Evolutionary conservation across 2,329 filamentous ascomycete genomes (phyloP).

Genomic region (Aspergillus intermedius): DNA sequence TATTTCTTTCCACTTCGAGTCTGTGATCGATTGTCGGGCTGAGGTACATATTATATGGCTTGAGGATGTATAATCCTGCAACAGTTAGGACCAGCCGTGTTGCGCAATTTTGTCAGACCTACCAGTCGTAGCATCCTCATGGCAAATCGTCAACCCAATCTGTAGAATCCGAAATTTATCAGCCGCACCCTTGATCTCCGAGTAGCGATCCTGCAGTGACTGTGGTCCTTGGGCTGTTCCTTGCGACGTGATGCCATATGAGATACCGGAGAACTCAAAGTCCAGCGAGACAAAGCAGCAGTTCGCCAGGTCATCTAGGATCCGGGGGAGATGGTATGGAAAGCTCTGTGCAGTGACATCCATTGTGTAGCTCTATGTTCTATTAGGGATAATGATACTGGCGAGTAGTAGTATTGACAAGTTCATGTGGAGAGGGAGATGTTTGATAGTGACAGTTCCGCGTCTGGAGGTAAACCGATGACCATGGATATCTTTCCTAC

Average conservation of each 20-base stretch:
- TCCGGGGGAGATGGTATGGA: constrained; percentile 45
- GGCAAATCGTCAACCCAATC: constrained; percentile 60
- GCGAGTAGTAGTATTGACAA: no score
- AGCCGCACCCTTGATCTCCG: constrained; percentile 54
- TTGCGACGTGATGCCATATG: constrained; percentile 29
- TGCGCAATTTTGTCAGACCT: constrained; percentile 12
- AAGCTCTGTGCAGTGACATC: constrained; percentile 50
- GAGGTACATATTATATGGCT: constrained; percentile 60
- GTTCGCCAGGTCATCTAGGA: constrained; percentile 53
- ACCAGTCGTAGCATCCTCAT: constrained; percentile 49
- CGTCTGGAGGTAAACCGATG: no score
- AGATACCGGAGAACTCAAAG: constrained; percentile 61
- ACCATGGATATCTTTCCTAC: no score
- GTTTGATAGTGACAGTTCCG: no score
- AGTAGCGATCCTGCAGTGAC: constrained; percentile 55
- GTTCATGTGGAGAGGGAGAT: no score
- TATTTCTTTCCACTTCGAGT: constrained; percentile 54
- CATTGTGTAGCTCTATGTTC: constrained; percentile 36
- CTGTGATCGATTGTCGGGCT: constrained; percentile 49
- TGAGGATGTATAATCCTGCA: constrained; percentile 48
- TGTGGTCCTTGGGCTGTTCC: constrained; percentile 20
- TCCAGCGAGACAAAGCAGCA: constrained; percentile 60
- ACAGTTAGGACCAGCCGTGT: neutral
- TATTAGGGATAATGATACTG: neutral
- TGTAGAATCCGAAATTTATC: constrained; percentile 60